Base-by-base conservation (phyloP, 305 asterid genomes). In the Fraxinus xanthoxyloides region DNA sequence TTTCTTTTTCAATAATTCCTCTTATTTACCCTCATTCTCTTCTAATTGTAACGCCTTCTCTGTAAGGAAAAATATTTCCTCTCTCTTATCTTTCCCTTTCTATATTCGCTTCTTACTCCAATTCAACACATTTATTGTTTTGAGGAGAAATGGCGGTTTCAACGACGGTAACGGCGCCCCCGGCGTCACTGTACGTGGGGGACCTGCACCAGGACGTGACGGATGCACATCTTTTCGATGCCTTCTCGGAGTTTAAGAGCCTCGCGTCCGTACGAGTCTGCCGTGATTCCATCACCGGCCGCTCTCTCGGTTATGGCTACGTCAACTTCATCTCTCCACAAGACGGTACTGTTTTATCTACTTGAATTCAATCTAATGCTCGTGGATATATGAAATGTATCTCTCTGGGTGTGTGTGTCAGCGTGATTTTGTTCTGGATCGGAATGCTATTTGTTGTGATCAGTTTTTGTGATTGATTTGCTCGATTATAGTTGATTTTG, bases 231-330 rank as follows among this genome's bases (percentile, higher is more conserved):
- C 81, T 95, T 67, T 86, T 26, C 61, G 94, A 93, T 4, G 94
- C 90, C 4, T 95, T 95, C 88, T 43, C 86, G 21, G 98, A 92
- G 84, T 93, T 90, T 83, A 82, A 87, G 46, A 82, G 85, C 77
- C 90, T 92, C 19, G 79, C 85, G n/a, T 91, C 98, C 10, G 97
- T 93, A n/a, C 92, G 97, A 24, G 88, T 95, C 85, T 95, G 98
- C 85, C 94, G 95, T 4, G 97, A 95, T 70, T 84, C 93, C 63
- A 70, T 92, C 67, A 89, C 97, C 3, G 88, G 92, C 69, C 97
- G 95, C 61, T 93, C 98, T 0, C 95, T 95, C 83, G 86, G 97
- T 82, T 95, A 95, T 82, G 99, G 97, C 80, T 95, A 95, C 84
- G 98, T 92, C 80, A 95, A 95, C 88, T 93, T 90, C 77, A 3